A percentile compares a stretch with the other conserved stretches of the same genome.
Evolutionary conservation across 208 protist species (phyloP).

Genomic region (Tritrichomonas musculus): DNA sequence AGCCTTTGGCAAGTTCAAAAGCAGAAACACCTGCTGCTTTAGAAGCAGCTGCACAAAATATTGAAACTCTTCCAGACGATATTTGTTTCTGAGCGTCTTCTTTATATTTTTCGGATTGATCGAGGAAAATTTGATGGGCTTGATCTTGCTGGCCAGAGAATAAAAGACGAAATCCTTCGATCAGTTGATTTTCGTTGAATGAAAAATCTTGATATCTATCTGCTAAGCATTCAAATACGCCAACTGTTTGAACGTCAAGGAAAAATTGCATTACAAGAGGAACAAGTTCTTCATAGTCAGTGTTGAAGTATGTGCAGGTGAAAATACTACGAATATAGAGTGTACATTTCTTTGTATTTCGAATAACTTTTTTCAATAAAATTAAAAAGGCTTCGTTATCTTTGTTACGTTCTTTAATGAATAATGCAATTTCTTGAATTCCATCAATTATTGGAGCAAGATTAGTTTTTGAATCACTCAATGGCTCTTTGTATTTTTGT

Average conservation of each 20-base stretch:
- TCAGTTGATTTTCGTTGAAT: not conserved
- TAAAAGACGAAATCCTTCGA: not conserved
- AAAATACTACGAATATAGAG: not conserved
- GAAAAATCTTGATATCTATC: not conserved
- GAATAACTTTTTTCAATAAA: not conserved
- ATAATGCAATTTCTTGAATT: not conserved
- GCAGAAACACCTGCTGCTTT: not conserved
- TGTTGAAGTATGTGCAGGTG: not conserved
- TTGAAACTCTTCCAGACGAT: not conserved
- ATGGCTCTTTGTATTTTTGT: not conserved
- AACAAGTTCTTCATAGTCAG: not conserved
- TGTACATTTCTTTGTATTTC: not conserved
- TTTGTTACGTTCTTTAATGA: not conserved
- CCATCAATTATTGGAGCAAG: not conserved
- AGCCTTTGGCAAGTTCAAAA: not conserved
- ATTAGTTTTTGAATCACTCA: not conserved
- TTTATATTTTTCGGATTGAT: not conserved
- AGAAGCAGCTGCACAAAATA: not conserved
- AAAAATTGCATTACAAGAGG: not conserved
- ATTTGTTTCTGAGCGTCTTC: not conserved
- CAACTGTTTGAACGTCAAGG: not conserved
- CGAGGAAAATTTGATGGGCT: not conserved
- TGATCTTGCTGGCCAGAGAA: not conserved
- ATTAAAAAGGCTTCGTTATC: not conserved
- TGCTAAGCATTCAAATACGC: not conserved